phyloP scores from a whole-genome alignment of 1,139 yeast species.

The Cylindricascospora bacillispora region DNA sequence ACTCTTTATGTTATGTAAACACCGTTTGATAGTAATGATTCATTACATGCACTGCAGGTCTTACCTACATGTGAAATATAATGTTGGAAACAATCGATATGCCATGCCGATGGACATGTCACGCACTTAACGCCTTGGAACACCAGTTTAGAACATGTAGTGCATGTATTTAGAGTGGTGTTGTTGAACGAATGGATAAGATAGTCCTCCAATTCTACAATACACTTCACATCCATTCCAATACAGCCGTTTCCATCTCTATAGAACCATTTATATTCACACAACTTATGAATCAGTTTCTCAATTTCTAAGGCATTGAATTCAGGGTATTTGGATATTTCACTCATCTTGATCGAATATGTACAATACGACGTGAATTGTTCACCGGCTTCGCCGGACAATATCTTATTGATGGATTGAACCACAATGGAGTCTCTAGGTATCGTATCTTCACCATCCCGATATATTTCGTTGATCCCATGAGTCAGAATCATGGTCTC shows the following conservation, averaged over 20 bases:
- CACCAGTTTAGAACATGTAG: constrained; percentile 13
- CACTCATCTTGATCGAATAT: constrained; percentile 14
- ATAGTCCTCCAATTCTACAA: constrained; percentile 19
- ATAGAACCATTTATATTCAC: constrained; percentile 21
- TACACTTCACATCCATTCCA: constrained; percentile 17
- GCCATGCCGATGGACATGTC: constrained; percentile 14
- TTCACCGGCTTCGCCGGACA: not conserved
- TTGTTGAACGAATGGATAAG: constrained; percentile 9
- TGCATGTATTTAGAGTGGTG: constrained; percentile 12
- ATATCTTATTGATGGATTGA: constrained; percentile 2
- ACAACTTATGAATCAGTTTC: constrained; percentile 10
- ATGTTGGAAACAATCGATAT: constrained; percentile 23
- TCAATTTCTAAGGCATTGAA: constrained; percentile 16
- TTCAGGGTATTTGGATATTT: constrained; percentile 10
- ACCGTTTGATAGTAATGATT: constrained; percentile 12
- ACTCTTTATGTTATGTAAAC: constrained; percentile 13
- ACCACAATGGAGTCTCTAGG: not conserved
- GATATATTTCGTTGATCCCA: no score
- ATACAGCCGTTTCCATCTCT: constrained; percentile 13
- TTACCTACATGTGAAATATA: constrained; percentile 16
- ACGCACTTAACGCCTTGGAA: constrained; percentile 19
- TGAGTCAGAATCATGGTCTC: constrained; percentile 1
- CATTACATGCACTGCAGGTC: constrained; percentile 13
- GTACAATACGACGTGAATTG: constrained; percentile 5
- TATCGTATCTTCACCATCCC: not conserved